These are phyloP conservation scores for Candida fluviatilis DNA, from an alignment of 805 yeast species.

Conservation along the genomic window DNA sequence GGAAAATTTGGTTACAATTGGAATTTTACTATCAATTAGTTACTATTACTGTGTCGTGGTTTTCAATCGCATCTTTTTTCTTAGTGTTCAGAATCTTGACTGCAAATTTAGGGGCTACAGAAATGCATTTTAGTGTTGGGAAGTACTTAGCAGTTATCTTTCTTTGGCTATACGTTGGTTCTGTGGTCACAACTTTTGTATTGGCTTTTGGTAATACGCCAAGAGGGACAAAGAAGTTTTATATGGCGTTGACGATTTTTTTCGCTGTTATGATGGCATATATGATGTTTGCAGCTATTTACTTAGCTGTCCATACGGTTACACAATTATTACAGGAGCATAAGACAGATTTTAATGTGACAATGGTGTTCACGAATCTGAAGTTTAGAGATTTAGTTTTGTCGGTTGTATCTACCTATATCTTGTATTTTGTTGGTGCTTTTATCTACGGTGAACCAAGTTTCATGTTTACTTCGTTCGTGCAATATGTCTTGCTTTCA, in stretches of 20 bases:
- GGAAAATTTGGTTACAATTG: slow-evolving; percentile 78
- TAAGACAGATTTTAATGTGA: slow-evolving; percentile 38
- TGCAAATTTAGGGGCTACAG: slow-evolving; percentile 63
- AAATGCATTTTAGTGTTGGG: slow-evolving; percentile 66
- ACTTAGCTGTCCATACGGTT: slow-evolving; percentile 71
- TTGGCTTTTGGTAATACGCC: slow-evolving; percentile 94
- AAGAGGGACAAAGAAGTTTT: slow-evolving; percentile 78
- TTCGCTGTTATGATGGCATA: slow-evolving; percentile 89
- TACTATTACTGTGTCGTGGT: slow-evolving; percentile 83
- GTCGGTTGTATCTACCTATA: slow-evolving; percentile 82
- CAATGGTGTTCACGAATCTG: slow-evolving; percentile 54
- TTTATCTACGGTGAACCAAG: slow-evolving; percentile 83
- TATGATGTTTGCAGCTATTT: slow-evolving; percentile 83
- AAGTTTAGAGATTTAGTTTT: slow-evolving; percentile 83
- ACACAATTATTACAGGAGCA: slow-evolving; percentile 45
- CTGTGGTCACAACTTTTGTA: slow-evolving; percentile 80
- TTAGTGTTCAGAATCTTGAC: slow-evolving; percentile 87
- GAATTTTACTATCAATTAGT: slow-evolving; percentile 83
- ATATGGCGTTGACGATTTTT: slow-evolving; percentile 66
- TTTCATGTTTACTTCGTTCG: slow-evolving; percentile 85
- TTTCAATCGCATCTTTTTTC: slow-evolving; percentile 85
- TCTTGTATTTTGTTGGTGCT: slow-evolving; percentile 74
- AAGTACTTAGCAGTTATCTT: slow-evolving; percentile 72
- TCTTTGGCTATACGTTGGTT: slow-evolving; percentile 80
- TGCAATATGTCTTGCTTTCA: slow-evolving; percentile 76